These are phyloP conservation scores for Cystobasidiopsis lactophilus DNA, from an alignment of 768 basidiomycete genomes.

Conservation along the genomic window DNA sequence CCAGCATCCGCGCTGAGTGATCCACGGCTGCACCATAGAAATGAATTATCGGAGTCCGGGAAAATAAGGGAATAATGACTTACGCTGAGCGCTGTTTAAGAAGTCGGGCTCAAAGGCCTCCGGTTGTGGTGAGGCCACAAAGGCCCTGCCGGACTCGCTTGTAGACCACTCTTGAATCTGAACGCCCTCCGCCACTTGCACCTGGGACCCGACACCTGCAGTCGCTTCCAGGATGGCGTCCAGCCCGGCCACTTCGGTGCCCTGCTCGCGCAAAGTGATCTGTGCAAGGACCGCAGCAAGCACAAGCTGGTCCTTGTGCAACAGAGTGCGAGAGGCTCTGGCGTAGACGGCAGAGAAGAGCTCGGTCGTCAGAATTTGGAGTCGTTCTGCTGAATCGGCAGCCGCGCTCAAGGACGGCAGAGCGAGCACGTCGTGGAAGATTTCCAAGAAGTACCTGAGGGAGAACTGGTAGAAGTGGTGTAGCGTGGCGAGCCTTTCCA, in stretches of 20 bases:
- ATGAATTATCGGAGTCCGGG: too few relatives aligned
- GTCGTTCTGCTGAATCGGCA: conserved; percentile 46
- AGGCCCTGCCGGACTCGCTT: too few relatives aligned
- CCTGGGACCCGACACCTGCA: too few relatives aligned
- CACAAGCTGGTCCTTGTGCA: conserved; percentile 76
- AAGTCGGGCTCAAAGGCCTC: conserved; percentile 38
- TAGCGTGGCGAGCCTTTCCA: conserved; percentile 79
- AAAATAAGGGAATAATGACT: too few relatives aligned
- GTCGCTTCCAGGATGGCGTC: too few relatives aligned
- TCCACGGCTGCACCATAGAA: conserved; percentile 32
- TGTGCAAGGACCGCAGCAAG: conserved; percentile 75
- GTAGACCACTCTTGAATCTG: too few relatives aligned
- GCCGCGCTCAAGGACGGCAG: conserved; percentile 73
- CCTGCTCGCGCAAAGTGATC: conserved; percentile 49
- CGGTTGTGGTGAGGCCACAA: too few relatives aligned
- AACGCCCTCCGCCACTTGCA: too few relatives aligned
- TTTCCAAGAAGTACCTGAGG: conserved; percentile 88
- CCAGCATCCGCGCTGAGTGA: conserved; percentile 48
- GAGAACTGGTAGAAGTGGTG: conserved; percentile 99
- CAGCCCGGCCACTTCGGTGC: conserved; percentile 53
- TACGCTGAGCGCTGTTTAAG: background rate
- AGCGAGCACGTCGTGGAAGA: conserved; percentile 83
- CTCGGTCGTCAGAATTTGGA: conserved; percentile 61
- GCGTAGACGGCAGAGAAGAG: conserved; percentile 72
- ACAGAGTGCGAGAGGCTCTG: conserved; percentile 68